Base-by-base conservation (phyloP, 805 yeast species). In the Ogataea neopini region DNA sequence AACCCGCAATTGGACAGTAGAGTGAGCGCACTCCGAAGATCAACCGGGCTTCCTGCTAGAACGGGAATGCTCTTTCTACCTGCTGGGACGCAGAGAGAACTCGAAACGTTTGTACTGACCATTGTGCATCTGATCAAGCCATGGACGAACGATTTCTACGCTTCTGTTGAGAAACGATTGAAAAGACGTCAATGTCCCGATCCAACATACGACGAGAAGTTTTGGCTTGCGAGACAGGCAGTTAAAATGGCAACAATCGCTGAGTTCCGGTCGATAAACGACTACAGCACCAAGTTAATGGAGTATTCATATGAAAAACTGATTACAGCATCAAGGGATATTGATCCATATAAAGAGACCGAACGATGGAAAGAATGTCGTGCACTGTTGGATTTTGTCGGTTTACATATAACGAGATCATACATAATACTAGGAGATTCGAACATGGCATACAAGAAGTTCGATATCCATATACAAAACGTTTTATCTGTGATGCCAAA, bases 321-420 rank as follows among this genome's bases (percentile, higher is more conserved):
- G 28, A 59, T 78, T 1, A 71, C 70, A 36, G 54, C 73, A 13
- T 63, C 75, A 22, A 71, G 65, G 34, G 46, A 60, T 6, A 35
- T 53, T 1, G 47, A 52, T 23, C 52, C 64, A 1, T 49, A 59
- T 0, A 34, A 56, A 0, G 59, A 62, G 22, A 47, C 52, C 4
- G 50, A 56, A 9, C 35, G 57, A 3, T 79, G 83, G 81, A 50
- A 54, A 3, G 72, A 78, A 34, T 63, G 76, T 30, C 61, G 88
- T 36, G 58, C 60, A 8, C 63, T 85, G 40, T 61, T 86, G 5
- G 96, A 88, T 58, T 61, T 80, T 3, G 58, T 79, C 5, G 83
- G 85, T 0, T 71, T 84, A 43, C 86, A 84, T 55, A 80, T 87
- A 8, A 77, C 79, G 6, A 74, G 86, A 51, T 70, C 81, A 1